These are phyloP conservation scores for Phaeotremella fagi DNA, from an alignment of 768 basidiomycete genomes.

Conservation along the genomic window DNA sequence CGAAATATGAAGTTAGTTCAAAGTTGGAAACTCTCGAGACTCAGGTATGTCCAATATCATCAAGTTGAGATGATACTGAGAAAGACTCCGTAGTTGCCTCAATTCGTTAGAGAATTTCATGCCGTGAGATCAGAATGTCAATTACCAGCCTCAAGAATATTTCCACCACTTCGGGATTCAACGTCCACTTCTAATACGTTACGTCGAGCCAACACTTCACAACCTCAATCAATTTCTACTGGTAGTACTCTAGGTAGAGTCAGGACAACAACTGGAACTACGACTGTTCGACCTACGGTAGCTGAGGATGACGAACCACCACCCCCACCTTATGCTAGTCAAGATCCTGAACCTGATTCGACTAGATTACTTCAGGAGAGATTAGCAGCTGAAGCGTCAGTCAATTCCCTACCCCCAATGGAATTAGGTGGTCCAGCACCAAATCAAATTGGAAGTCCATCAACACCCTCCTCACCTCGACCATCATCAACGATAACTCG, in stretches of 20 bases:
- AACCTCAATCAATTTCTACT: constrained; percentile 1
- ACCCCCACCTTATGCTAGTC: constrained; percentile 41
- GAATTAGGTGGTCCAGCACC: background rate
- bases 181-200: constrained; percentile 3
- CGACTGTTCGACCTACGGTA: background rate
- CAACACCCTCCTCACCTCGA: background rate
- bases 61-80: background rate
- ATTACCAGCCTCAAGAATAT: constrained; percentile 31
- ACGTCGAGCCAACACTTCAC: constrained; percentile 3
- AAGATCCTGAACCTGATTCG: constrained; percentile 45
- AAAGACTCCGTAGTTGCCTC: constrained; percentile 29
- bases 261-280: constrained; percentile 1
- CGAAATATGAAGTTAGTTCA: constrained; percentile 24
- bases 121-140: constrained; percentile 28
- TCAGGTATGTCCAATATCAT: constrained; percentile 30
- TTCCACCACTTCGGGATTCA: constrained; percentile 7
- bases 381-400: constrained; percentile 35
- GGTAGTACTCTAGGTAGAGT: background rate
- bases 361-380: constrained; percentile 39
- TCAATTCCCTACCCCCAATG: background rate
- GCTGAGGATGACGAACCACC: constrained; percentile 33
- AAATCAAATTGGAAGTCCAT: background rate
- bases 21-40: constrained; percentile 41
- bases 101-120: constrained; percentile 23
- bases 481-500: background rate